Percentiles rank a stretch among this genome's conserved stretches.
Evolutionary conservation across 2,329 filamentous ascomycete species (phyloP).

Genomic region (Pyricularia sp.): DNA sequence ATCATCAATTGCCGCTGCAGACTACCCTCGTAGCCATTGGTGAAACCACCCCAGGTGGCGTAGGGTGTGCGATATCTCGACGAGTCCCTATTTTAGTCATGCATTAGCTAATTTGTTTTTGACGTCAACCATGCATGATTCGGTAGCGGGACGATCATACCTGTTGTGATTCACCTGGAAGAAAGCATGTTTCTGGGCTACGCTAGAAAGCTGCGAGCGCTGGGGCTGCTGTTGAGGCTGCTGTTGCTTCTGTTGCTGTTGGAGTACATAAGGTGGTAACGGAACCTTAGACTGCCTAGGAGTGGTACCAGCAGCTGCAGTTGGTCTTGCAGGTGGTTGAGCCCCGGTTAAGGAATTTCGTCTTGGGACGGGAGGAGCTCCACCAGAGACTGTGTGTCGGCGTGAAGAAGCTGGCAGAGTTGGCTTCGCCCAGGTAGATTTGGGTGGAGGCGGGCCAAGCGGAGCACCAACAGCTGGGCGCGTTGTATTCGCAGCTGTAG

Average conservation of each 20-base stretch:
- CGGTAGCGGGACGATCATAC: slow-evolving; percentile 19
- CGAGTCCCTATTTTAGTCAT: slow-evolving; percentile 28
- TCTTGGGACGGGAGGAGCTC: neutral
- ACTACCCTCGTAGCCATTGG: slow-evolving; percentile 46
- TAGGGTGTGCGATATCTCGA: slow-evolving; percentile 48
- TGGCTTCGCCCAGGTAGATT: slow-evolving; percentile 1
- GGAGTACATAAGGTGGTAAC: slow-evolving; percentile 4
- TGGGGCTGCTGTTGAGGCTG: neutral
- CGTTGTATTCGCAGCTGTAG: neutral
- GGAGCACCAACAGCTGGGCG: slow-evolving; percentile 3
- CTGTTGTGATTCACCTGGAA: slow-evolving; percentile 48
- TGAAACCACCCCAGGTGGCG: slow-evolving; percentile 41
- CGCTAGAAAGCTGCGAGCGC: slow-evolving; percentile 4
- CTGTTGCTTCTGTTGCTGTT: slow-evolving; percentile 4
- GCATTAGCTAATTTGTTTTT: neutral
- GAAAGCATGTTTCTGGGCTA: slow-evolving; percentile 39
- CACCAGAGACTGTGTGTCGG: neutral
- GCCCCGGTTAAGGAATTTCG: neutral
- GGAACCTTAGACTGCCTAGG: slow-evolving; percentile 4
- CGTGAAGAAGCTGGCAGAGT: neutral
- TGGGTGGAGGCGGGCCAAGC: slow-evolving; percentile 4
- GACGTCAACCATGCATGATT: neutral
- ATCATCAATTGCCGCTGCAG: slow-evolving; percentile 19
- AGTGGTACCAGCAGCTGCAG: neutral
- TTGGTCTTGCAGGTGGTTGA: neutral